Evolutionary conservation across 352 stramenopile genomes (phyloP).

Genomic region (Globisporangium paddicum): DNA sequence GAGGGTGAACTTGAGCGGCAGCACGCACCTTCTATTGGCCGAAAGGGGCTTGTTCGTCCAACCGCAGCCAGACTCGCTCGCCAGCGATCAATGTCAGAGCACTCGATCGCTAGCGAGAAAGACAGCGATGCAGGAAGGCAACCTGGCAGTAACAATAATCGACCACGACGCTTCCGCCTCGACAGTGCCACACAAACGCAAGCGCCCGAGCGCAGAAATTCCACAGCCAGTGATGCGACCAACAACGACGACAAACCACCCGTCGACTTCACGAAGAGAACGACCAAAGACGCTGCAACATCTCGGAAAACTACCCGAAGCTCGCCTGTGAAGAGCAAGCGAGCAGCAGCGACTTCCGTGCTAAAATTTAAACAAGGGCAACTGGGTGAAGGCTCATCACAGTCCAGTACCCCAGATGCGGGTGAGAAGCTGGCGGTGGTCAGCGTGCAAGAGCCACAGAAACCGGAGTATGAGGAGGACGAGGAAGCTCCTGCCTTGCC

Average conservation of each 20-base stretch:
- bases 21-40: neutral
- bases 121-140: neutral
- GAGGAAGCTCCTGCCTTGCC: neutral
- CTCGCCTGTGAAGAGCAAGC: neutral
- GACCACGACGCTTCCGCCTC: conserved; percentile 20
- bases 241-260: neutral
- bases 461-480: no score
- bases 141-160: conserved; percentile 1
- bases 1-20: conserved; percentile 16
- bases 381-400: neutral
- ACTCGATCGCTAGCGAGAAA: conserved; percentile 14
- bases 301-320: neutral
- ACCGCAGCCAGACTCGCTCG: neutral
- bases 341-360: neutral
- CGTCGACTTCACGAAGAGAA: neutral
- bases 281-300: neutral
- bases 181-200: neutral
- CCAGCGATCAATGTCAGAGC: conserved; percentile 12
- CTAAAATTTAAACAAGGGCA: neutral
- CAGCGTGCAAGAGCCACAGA: neutral
- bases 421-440: neutral
- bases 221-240: neutral
- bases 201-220: conserved; percentile 3
- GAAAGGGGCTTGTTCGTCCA: conserved; percentile 1
- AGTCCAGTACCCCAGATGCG: neutral